These are phyloP conservation scores for Herpetomonas samuelpessoai DNA, from an alignment of 208 protist genomes.

Conservation along the genomic window DNA sequence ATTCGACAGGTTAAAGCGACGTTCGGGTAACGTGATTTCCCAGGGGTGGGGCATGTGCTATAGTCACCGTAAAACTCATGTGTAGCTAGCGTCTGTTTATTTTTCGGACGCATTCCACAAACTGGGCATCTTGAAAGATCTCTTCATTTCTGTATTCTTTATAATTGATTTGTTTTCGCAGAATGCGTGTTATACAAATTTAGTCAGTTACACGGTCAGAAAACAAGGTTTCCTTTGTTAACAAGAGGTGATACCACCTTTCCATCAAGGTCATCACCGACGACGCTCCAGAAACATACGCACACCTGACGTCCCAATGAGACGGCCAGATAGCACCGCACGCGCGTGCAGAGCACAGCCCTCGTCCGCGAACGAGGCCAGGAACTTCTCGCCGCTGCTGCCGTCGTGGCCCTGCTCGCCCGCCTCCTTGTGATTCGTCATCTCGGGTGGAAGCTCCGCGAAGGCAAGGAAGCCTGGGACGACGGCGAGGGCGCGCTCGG, in stretches of 20 bases:
- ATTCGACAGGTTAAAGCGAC: too few relatives aligned
- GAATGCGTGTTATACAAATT: not conserved
- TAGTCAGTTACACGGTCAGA: too few relatives aligned
- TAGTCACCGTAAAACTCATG: too few relatives aligned
- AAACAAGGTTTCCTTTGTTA: not conserved
- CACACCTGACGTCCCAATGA: constrained; percentile 69
- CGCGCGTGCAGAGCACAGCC: constrained; percentile 78
- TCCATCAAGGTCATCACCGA: too few relatives aligned
- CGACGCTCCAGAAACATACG: constrained; percentile 80
- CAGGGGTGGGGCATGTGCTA: too few relatives aligned
- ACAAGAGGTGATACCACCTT: too few relatives aligned
- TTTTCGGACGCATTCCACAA: not conserved
- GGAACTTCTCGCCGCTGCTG: constrained; percentile 7
- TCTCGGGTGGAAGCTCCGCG: constrained; percentile 22
- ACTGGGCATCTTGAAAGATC: not conserved
- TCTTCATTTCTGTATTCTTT: constrained; percentile 1
- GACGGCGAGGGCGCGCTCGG: constrained; percentile 49
- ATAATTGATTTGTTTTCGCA: not conserved
- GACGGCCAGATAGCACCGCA: constrained; percentile 71
- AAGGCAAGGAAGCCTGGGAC: constrained; percentile 72
- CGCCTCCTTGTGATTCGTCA: not conserved
- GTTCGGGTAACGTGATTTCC: too few relatives aligned
- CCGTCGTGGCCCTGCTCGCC: not conserved
- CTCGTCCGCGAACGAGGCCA: constrained; percentile 82
- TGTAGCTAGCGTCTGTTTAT: too few relatives aligned